Evolutionary conservation across 257 asterid genomes (phyloP), one percentile per base, ranked within the genome.

Genomic region (Solanum pennellii): DNA sequence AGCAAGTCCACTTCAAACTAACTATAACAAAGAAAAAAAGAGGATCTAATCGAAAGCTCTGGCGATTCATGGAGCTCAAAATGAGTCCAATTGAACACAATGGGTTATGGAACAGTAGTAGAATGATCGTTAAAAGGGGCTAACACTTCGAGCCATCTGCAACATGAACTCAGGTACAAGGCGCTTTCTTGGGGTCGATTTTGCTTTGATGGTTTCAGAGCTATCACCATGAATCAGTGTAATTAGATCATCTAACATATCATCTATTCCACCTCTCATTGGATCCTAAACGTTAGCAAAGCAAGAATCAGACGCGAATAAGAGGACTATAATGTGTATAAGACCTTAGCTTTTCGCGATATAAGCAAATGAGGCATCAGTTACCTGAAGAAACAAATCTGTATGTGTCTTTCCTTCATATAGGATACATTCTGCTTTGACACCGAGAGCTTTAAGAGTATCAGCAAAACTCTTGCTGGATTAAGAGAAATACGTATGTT

Each of bases 381-480:
- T 27, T 92, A 97, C 98, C 99, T 97, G 98, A 89, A 97, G 92
- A 90, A 97, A 95, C 88, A 97, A 65, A 91, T 97, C 99, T 10
- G 99, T 95, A 92, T 97, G 99, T 14, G 98, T 94, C 90, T 94
- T 97, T 86, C 98, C 98, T 93, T 97, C 99, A 72, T 97, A 97
- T 8, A 97, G 85, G 74, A 96, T 87, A 10, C 96, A 90, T 90
- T 95, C 96, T 7, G 98, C 98, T 87, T 94, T 90, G 35, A 91
- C 99, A 87, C 99, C 99, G 85, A 92, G 86, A 74, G 89, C 62
- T 71, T 82, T 95, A 49, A 97, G 98, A 82, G 95, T 91, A 89
- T 96, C 98, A 42, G 95, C 97, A 82, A 96, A 97, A 84, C 89
- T 92, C 91, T 89, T 94, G 87, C 99, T 97, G 95, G 75, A 82